Conservation (phyloP, 2,329 filamentous ascomycete species). For the Cladophialophora exuberans region DNA sequence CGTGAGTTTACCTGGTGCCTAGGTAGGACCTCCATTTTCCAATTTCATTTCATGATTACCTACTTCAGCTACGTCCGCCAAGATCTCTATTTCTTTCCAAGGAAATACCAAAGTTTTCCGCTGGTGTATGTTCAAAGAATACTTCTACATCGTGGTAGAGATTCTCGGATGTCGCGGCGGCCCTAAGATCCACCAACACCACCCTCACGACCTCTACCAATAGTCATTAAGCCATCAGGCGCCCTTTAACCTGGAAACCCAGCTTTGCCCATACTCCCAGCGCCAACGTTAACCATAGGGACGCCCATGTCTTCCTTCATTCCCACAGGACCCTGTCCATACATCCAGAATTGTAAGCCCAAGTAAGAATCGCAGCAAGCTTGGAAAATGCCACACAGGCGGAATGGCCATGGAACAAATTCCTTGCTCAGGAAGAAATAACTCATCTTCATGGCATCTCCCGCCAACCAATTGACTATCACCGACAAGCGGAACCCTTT, state of each 20-base stretch:
- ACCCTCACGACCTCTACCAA: too few species aligned
- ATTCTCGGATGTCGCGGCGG: too few species aligned
- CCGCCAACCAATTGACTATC: slow-evolving; percentile 51
- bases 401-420: slow-evolving; percentile 52
- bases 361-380: slow-evolving; percentile 52
- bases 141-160: too few species aligned
- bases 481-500: slow-evolving; percentile 54
- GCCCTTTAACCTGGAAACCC: slow-evolving; percentile 22
- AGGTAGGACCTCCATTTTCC: too few species aligned
- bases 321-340: slow-evolving; percentile 38
- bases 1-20: too few species aligned
- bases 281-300: slow-evolving; percentile 18
- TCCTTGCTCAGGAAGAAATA: slow-evolving; percentile 52
- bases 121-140: too few species aligned
- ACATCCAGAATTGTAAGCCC: slow-evolving; percentile 53
- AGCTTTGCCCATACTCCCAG: slow-evolving; percentile 17
- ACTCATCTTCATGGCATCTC: slow-evolving; percentile 55
- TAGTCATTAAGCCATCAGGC: neutral
- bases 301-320: slow-evolving; percentile 14
- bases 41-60: too few species aligned
- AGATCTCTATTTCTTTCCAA: too few species aligned
- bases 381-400: slow-evolving; percentile 53
- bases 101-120: too few species aligned
- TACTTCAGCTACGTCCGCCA: too few species aligned
- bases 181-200: too few species aligned